Evolutionary conservation across 1,139 yeast genomes (phyloP), one percentile per base, ranked within the genome.

Genomic region (Zygotorulaspora mrakii): DNA sequence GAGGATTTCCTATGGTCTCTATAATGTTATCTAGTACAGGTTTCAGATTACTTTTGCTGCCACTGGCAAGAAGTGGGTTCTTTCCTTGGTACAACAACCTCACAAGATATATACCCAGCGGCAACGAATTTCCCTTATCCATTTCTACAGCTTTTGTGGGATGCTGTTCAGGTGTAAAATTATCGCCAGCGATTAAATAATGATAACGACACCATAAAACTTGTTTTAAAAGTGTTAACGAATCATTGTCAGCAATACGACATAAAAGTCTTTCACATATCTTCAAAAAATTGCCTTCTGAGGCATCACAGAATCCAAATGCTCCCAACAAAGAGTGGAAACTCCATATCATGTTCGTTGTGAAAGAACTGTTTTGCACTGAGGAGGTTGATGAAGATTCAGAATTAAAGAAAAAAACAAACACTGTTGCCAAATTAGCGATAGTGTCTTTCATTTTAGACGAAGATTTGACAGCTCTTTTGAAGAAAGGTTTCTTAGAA

Each of bases 141-240:
- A 81, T 64, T 4, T 60, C 58, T 2, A 52, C 55, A 1, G 75
- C 66, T 2, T 64, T 63, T 0, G 94, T 77, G 12, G 69, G 71
- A 55, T 89, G 97, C 46, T 84, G 82, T 28, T 67, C 71, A 0
- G 95, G 88, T 4, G 68, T 67, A 49, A 76, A 77, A 5, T 69
- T 70, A 14, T 79, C 87, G 16, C 77, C 69, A 1, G 79, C 68
- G 2, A 87, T 66, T 2, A 71, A 67, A 42, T 85, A 71, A 31
- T 86, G 94, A 54, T 82, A 87, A 9, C 86, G 71, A 59, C 98
- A 91, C 47, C 79, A 73, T 16, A 91, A 66, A 23, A 87, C 70
- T 54, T 91, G 97, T 7, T 85, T 88, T 87, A 31, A 70, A 66
- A 45, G 82, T 80, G 27, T 65, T 60, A 59, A 59, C 1, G 74